Percentiles rank a stretch among this genome's conserved stretches.
Evolutionary conservation across 129 eudicot species (phyloP).

Genomic region (Gnaphalium uliginosum): DNA sequence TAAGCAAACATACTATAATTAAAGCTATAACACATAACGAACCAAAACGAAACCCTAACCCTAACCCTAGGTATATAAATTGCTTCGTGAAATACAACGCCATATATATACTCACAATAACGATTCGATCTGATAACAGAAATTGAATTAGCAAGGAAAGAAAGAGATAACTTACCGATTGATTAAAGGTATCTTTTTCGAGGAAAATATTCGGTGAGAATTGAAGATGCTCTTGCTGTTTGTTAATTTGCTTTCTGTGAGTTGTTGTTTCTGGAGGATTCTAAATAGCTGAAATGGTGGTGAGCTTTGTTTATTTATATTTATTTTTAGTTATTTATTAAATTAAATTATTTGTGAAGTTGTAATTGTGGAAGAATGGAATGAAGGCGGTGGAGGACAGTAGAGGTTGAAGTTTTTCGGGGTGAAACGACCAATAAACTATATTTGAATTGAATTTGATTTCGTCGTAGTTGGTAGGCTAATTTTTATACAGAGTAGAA

Average conservation of each 20-base stretch:
- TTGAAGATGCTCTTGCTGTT: not conserved
- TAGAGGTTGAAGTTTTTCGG: conserved; percentile 10
- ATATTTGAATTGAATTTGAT: no score
- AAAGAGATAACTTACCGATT: conserved; percentile 34
- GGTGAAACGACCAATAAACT: no score
- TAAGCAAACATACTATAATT: conserved; percentile 1
- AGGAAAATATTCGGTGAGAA: not conserved
- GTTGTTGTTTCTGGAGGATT: not conserved
- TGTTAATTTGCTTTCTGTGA: not conserved
- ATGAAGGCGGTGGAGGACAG: not conserved
- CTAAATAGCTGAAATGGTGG: not conserved
- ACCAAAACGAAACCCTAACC: conserved; percentile 12
- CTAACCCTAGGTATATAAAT: conserved; percentile 32
- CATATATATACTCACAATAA: not conserved
- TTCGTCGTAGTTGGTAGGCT: conserved; percentile 23
- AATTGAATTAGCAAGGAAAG: conserved; percentile 40
- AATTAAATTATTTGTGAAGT: not conserved
- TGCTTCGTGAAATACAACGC: not conserved
- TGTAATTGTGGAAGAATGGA: not conserved
- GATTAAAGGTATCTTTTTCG: conserved; percentile 14
- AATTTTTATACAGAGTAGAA: not conserved
- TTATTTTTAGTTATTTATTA: no score
- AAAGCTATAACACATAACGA: not conserved
- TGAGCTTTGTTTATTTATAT: not conserved
- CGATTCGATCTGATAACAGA: conserved; percentile 39